Base-by-base conservation (phyloP, 169 alveolate genomes). In the Pseudocohnilembus persalinus region DNA sequence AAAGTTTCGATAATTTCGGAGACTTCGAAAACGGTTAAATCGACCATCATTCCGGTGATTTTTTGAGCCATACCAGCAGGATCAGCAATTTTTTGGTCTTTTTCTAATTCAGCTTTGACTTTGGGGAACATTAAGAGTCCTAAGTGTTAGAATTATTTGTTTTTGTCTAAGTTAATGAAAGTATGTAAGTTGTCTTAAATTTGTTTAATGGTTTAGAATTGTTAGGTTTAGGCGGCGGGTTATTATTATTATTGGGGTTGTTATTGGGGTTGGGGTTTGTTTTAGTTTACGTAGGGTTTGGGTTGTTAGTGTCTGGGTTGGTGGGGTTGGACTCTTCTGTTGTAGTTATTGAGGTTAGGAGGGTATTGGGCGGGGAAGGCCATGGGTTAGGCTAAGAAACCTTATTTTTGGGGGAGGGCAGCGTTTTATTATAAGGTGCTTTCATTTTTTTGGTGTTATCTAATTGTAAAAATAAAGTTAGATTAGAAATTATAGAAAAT, bases 31-130 rank as follows among this genome's bases (percentile, higher is more conserved):
- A 79, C 73, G 34, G 34, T 76, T 30, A 79, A 79, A 79, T 79
- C 84, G 31, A 79, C 31, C 15, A 79, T 35, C 76, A 79, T 49
- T 34, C 35, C 77, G 63, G 84, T 63, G 63, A 79, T 29, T 31
- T 79, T 79, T 1, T 16, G 25, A 64, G 84, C 33, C 29, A 26
- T 15, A n/a, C 26, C 6, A 73, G 11, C 76, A 73, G 28, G 28
- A 15, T 64, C 25, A 25, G n/a, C 16, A 16, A 64, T 64, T 64
- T 73, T 15, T 6, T n/a, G 6, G 4, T 49, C 4, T 49, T 49
- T 20, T 49, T 49, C 20, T 11, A 49, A 4, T 11, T 11, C 68
- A 49, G 68, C 68, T 49, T 49, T 11, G 26, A 73, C 76, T 28
- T 73, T 73, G 6, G 76, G 76, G 31, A 15, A 73, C 6, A 73